Conservation (phyloP, 352 stramenopile genomes). For the Pythium monospermum region DNA sequence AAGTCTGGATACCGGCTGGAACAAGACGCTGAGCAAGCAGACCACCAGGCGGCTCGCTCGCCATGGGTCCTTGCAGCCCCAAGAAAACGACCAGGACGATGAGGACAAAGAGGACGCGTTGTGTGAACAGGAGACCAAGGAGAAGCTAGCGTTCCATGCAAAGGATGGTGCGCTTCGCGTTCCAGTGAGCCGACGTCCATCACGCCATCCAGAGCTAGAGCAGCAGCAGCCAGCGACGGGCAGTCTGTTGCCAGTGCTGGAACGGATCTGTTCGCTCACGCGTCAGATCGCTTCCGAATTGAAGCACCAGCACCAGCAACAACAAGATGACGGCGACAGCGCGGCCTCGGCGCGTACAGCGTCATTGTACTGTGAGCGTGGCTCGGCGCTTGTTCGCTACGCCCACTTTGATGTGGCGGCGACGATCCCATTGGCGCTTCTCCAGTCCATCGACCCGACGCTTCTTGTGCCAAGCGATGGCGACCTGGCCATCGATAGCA, state of each 20-base stretch:
- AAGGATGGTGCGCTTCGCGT: no score
- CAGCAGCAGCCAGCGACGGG: not conserved
- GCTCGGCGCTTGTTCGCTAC: conserved; percentile 4
- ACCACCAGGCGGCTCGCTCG: not conserved
- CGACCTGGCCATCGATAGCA: not conserved
- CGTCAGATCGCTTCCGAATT: not conserved
- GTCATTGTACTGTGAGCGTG: conserved; percentile 7
- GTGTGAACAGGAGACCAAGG: not conserved
- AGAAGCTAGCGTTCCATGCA: no score
- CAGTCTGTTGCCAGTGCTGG: not conserved
- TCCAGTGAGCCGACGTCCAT: no score
- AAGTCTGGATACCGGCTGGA: not conserved
- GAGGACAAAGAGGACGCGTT: not conserved
- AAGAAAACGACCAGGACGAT: conserved; percentile 12
- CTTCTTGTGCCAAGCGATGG: no score
- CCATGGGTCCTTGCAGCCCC: conserved; percentile 11
- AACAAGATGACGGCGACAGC: conserved; percentile 1
- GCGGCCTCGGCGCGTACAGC: not conserved
- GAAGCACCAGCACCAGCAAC: conserved; percentile 5
- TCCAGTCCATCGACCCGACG: conserved; percentile 5
- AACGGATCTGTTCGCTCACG: not conserved
- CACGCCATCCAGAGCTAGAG: not conserved
- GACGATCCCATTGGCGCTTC: conserved; percentile 1
- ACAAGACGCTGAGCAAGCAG: conserved; percentile 1
- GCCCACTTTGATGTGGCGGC: conserved; percentile 8